Conservation (phyloP, 106 monocot genomes). For the Cymbidium sinense region DNA sequence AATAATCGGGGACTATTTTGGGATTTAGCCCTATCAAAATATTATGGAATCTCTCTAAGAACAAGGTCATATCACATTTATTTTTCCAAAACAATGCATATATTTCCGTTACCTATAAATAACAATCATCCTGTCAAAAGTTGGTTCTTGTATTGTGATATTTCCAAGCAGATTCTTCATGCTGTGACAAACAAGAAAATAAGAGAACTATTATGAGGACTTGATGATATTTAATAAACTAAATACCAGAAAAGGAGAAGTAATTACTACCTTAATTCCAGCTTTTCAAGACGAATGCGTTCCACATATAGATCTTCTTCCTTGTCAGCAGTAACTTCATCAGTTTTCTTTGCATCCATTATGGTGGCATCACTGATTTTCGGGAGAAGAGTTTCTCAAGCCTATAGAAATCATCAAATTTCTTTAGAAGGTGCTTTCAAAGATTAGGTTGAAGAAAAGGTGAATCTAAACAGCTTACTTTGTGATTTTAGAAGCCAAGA, state of each 20-base stretch:
- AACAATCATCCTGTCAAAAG: conserved; percentile 96
- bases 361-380: conserved; percentile 26
- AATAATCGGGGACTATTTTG: too few species aligned
- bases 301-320: conserved; percentile 67
- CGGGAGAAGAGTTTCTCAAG: conserved; percentile 39
- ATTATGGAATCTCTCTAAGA: neutral
- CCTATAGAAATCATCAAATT: conserved; percentile 27
- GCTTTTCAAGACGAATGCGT: conserved; percentile 76
- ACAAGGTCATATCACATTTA: neutral
- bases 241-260: neutral
- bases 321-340: conserved; percentile 40
- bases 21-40: too few species aligned
- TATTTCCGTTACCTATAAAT: conserved; percentile 56
- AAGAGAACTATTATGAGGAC: neutral
- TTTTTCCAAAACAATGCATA: neutral
- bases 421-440: neutral
- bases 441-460: too few species aligned
- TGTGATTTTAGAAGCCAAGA: conserved; percentile 12
- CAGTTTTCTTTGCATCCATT: conserved; percentile 64
- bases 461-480: conserved; percentile 4
- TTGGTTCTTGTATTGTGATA: conserved; percentile 87
- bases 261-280: conserved; percentile 58
- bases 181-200: conserved; percentile 26
- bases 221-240: neutral
- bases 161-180: conserved; percentile 60